Evolutionary conservation across 371 early-diverging fungal genomes (phyloP), one percentile per base, ranked within the genome.

Genomic region (Mortierella sp.): DNA sequence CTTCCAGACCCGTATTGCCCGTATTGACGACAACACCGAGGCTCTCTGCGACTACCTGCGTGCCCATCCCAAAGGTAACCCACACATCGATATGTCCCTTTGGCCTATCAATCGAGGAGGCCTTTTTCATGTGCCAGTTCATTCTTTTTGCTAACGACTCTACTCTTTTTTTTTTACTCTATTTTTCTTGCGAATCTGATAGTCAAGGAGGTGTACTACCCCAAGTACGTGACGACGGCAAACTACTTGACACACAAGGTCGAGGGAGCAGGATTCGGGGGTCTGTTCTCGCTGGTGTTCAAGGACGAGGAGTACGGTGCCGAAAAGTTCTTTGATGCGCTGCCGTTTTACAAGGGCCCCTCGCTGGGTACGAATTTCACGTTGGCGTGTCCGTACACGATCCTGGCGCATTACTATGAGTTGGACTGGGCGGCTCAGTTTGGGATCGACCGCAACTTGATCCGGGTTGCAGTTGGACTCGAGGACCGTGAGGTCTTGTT

Each of bases 281-380:
- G 96, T 7, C 88, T 99, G 65, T 92, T 99, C 71, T 97, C 98
- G 31, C 76, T 98, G 9, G 83, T 92, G 16, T 88, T 99, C 64
- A 82, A 91, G 19, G 85, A 85, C 41, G 90, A 92, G 66, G 79
- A 85, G 7, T n/a, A n/a, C n/a, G 88, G 88, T 3, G 93, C 97
- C 0, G 74, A 83, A 19, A 77, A 80, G 47, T 98, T 99, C 85
- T 99, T 93, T 85, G 97, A 99, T 86, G 76, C 87, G 24, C 82
- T 99, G 41, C 79, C 88, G 6, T 91, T 91, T 74, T 92, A 93
- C 69, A 99, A 99, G 83, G 99, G 99, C 0, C 98, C 98, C 22
- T 96, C 96, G 0, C 90, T 99, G 34, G 99, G 99, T 3, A 98
- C 98, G 52, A 97, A 97, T 88, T 99, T 98, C 79, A 99, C 99